Evolutionary conservation across 1,284 basidiomycete genomes (phyloP).

Genomic region (Caloboletus inedulis): DNA sequence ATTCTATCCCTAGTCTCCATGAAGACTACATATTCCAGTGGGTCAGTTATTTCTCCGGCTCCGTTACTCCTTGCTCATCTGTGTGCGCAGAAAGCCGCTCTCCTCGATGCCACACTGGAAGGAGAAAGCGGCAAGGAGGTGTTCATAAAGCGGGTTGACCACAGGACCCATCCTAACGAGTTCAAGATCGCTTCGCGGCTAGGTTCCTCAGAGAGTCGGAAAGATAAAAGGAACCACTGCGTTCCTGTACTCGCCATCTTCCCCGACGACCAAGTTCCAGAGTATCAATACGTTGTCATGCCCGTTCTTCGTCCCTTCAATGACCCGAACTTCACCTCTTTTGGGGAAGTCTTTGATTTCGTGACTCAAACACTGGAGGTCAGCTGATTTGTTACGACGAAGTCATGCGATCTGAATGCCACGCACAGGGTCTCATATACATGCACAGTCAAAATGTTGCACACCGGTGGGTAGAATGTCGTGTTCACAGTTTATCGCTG

Average conservation of each 20-base stretch:
- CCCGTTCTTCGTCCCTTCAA: neutral
- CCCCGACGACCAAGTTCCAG: conserved; percentile 2
- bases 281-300: neutral
- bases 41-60: neutral
- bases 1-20: neutral
- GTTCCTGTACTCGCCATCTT: conserved; percentile 6
- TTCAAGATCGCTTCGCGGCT: conserved; percentile 8
- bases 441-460: neutral
- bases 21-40: conserved; percentile 4
- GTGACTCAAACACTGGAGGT: neutral
- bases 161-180: neutral
- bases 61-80: too few relatives aligned
- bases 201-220: neutral
- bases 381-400: neutral
- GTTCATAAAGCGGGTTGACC: conserved; percentile 14
- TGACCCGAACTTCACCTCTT: neutral
- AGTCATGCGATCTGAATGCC: neutral
- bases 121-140: neutral
- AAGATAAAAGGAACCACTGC: conserved; percentile 4
- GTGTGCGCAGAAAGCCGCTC: neutral
- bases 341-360: neutral
- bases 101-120: conserved; percentile 8
- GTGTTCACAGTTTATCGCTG: neutral
- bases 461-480: neutral
- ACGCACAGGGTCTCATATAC: neutral